Base-by-base conservation (phyloP, 1,139 yeast species). In the Blastobotrys ciferrii region DNA sequence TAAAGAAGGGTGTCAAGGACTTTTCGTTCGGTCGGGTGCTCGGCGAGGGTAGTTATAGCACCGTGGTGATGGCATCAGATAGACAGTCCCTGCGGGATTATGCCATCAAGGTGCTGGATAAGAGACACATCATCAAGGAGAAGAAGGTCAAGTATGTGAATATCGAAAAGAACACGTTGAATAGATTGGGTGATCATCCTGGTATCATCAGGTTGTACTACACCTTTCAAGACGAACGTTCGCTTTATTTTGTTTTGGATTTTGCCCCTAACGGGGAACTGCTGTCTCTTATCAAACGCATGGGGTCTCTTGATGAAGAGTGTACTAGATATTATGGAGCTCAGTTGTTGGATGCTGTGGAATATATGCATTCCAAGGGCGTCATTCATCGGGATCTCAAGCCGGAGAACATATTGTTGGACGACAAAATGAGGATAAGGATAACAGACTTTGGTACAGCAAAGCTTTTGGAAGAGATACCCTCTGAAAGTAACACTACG, bases 391-490 rank as follows among this genome's bases (percentile, higher is more conserved):
- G 99, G 54, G 99, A 92, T 67, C 75, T 92, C 57, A 92, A 92
- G 68, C 99, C 99, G 0, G 99, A 92, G 62, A 92, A 92, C 56
- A 70, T 72, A 39, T 71, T 92, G 55, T 80, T 94, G 47, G 95
- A 91, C 58, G 76, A 77, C 53, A 82, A 86, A 51, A 82, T 86
- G 81, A 82, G 87, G 56, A 75, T 92, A 51, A 89, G 89, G 66
- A 79, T 94, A 48, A 92, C 98, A n/a, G 99, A 94, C 68, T 94
- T 94, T 68, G 99, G 99, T 20, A 94, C 98, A 1, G 98, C 98
- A 1, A 91, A 89, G 65, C 70, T 94, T 31, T 69, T 92, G 45
- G 82, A 76, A 42, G 74, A 66, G 33, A 13, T 36, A 17, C 18
- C 19, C 4, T n/a, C n/a, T n/a, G 28, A 18, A 4, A 25, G 30